These are phyloP conservation scores for Pseudocercospora cruenta DNA, from an alignment of 2,329 filamentous ascomycete species.

Conservation along the genomic window DNA sequence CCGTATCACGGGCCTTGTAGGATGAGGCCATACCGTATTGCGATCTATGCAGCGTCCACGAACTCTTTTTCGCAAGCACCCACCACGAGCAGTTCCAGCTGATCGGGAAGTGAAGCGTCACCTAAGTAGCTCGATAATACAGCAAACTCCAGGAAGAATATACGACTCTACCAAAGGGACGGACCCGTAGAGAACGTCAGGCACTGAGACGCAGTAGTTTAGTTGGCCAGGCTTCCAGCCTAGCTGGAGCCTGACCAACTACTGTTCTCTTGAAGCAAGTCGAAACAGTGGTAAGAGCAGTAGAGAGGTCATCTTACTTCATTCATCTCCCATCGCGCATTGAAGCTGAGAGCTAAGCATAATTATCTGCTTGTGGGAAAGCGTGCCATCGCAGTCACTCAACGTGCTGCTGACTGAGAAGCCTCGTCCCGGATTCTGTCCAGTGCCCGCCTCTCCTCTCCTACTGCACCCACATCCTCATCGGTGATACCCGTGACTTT, in stretches of 20 bases:
- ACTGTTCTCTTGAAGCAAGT: not conserved
- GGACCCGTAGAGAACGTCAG: not conserved
- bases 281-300: not conserved
- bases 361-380: not conserved
- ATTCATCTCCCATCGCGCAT: not conserved
- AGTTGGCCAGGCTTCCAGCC: slow-evolving; percentile 4
- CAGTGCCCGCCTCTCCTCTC: not conserved
- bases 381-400: not conserved
- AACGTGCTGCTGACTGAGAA: not conserved
- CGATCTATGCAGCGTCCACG: no score
- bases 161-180: not conserved
- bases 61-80: no score
- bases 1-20: no score
- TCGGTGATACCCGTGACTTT: slow-evolving; percentile 46
- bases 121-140: no score
- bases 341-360: not conserved
- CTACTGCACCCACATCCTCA: slow-evolving; percentile 6
- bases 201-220: not conserved
- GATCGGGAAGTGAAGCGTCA: no score
- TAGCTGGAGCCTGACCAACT: slow-evolving; percentile 2
- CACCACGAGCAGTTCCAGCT: no score
- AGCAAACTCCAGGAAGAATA: no score
- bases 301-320: not conserved
- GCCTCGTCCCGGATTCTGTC: not conserved
- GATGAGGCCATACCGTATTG: no score